Conservation (phyloP, 2,329 filamentous ascomycete species). For the Pseudocercospora ulei region DNA sequence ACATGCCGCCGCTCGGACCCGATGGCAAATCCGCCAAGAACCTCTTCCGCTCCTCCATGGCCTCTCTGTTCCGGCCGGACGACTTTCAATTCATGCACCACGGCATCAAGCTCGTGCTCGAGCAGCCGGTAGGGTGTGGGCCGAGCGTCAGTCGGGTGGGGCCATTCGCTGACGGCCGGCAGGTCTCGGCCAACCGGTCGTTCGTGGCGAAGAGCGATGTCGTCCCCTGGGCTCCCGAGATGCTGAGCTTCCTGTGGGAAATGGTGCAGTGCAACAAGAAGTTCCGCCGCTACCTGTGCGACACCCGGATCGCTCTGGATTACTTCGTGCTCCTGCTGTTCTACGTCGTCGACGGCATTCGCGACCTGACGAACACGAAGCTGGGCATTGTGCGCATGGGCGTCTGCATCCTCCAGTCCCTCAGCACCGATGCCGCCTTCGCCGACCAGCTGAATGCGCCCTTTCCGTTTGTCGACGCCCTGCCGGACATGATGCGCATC, state of each 20-base stretch:
- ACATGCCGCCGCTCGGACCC: slow-evolving; percentile 23
- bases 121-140: slow-evolving; percentile 61
- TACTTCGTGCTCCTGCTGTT: slow-evolving; percentile 85
- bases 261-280: slow-evolving; percentile 93
- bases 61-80: slow-evolving; percentile 79
- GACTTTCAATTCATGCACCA: slow-evolving; percentile 81
- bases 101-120: slow-evolving; percentile 49
- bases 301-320: slow-evolving; percentile 85
- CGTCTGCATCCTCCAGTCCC: slow-evolving; percentile 87
- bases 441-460: slow-evolving; percentile 78
- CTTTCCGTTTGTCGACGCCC: slow-evolving; percentile 79
- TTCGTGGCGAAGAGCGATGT: slow-evolving; percentile 73
- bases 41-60: slow-evolving; percentile 84
- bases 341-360: slow-evolving; percentile 82
- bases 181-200: slow-evolving; percentile 72
- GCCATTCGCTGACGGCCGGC: slow-evolving; percentile 23
- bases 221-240: slow-evolving; percentile 82
- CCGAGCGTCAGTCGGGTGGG: neutral
- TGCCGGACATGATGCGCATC: slow-evolving; percentile 72
- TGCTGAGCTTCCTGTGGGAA: slow-evolving; percentile 97
- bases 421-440: slow-evolving; percentile 88
- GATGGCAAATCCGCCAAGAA: slow-evolving; percentile 52
- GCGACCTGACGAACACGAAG: slow-evolving; percentile 74
- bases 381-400: slow-evolving; percentile 94
- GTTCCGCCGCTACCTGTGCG: slow-evolving; percentile 92